Conservation (phyloP, 768 basidiomycete species). For the Lactarius deliciosus region DNA sequence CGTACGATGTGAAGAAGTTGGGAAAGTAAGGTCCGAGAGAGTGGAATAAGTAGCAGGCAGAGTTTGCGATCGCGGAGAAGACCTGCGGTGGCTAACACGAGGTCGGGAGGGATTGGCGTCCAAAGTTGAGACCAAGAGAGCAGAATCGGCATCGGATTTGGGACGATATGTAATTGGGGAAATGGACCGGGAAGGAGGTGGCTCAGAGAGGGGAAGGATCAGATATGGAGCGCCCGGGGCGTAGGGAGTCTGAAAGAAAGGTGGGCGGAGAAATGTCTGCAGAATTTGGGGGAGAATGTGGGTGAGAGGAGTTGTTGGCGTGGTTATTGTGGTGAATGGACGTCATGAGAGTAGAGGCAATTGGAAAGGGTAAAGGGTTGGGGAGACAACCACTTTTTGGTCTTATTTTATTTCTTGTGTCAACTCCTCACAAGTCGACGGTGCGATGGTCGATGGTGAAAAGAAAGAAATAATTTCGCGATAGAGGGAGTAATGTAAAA, state of each 20-base stretch:
- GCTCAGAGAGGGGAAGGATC: conserved; percentile 16
- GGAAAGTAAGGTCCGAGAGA: conserved; percentile 15
- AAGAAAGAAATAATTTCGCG: background rate
- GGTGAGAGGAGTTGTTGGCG: background rate
- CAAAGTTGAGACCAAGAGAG: conserved; percentile 5
- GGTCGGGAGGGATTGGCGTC: conserved; percentile 24
- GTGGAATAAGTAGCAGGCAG: conserved; percentile 17
- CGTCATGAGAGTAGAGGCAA: conserved; percentile 13
- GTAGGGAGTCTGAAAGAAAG: conserved; percentile 11
- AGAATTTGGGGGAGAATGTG: conserved; percentile 20
- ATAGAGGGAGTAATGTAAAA: background rate
- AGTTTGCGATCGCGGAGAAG: conserved; percentile 21
- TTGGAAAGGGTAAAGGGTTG: conserved; percentile 13
- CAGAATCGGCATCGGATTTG: conserved; percentile 24
- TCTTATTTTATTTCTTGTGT: conserved; percentile 2
- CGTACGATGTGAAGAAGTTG: conserved; percentile 25
- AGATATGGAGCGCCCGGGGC: conserved; percentile 14
- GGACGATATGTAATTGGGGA: conserved; percentile 12
- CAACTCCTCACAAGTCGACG: background rate
- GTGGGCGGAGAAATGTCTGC: conserved; percentile 24
- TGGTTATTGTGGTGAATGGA: conserved; percentile 1
- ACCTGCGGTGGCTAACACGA: conserved; percentile 21
- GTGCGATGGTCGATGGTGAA: background rate
- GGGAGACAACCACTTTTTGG: background rate
- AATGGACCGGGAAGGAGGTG: conserved; percentile 16